Percentiles rank a stretch among this genome's conserved stretches.
Evolutionary conservation across 805 yeast species (phyloP).

Genomic region (Ascoidea asiatica): DNA sequence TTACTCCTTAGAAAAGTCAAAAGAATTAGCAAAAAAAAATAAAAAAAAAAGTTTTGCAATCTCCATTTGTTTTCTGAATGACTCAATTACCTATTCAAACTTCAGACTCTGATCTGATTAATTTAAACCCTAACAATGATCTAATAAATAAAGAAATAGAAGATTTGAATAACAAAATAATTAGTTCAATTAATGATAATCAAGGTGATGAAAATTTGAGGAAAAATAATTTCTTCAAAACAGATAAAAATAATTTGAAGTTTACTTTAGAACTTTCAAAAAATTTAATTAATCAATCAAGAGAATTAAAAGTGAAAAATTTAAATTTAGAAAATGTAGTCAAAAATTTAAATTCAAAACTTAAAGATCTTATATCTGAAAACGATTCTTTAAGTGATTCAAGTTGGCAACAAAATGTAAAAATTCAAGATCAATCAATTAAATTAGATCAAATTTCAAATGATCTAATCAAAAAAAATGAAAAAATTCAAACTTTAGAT

Average conservation of each 20-base stretch:
- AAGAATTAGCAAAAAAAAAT: no score
- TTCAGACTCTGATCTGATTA: no score
- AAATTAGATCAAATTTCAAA: slow-evolving; percentile 26
- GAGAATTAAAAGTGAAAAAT: slow-evolving; percentile 27
- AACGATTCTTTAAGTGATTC: slow-evolving; percentile 42
- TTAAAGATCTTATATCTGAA: slow-evolving; percentile 14
- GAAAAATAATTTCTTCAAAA: no score
- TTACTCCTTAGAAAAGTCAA: no score
- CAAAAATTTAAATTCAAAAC: slow-evolving; percentile 8
- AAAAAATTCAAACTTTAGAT: slow-evolving; percentile 27
- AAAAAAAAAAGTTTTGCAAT: no score
- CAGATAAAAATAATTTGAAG: slow-evolving; percentile 57
- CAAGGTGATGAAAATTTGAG: no score
- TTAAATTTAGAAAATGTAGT: slow-evolving; percentile 6
- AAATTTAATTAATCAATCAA: slow-evolving; percentile 56
- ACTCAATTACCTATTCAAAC: no score
- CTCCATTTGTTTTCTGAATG: no score
- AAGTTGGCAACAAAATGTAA: slow-evolving; percentile 53
- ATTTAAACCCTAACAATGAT: no score
- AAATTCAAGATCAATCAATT: slow-evolving; percentile 22
- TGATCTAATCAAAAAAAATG: slow-evolving; percentile 23
- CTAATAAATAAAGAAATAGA: no score
- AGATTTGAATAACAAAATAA: no score
- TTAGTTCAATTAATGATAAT: no score
- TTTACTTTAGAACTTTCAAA: slow-evolving; percentile 68